A percentile compares a stretch with the other conserved stretches of the same genome.
Conservation (phyloP, 2,329 filamentous ascomycete species). For the Aspergillus puulaauensis region DNA sequence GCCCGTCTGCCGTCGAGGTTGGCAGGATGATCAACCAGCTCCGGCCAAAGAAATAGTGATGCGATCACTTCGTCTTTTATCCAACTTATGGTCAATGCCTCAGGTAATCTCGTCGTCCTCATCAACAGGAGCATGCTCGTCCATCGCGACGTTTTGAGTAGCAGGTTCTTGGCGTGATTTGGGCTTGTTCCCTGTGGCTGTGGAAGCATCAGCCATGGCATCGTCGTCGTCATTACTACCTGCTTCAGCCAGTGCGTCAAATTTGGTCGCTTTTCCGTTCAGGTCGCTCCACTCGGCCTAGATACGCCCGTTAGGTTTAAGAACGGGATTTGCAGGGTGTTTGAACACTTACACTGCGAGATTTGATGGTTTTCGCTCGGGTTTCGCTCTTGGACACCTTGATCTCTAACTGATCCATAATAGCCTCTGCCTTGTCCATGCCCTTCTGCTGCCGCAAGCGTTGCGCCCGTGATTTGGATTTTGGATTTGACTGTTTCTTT, state of each 20-base stretch:
- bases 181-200: conserved; percentile 21
- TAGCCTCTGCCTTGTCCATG: conserved; percentile 55
- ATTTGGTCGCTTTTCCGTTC: conserved; percentile 33
- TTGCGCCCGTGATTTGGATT: conserved; percentile 54
- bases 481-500: conserved; percentile 50
- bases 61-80: conserved; percentile 14
- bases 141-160: conserved; percentile 20
- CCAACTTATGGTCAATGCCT: conserved; percentile 18
- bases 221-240: conserved; percentile 49
- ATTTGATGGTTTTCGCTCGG: conserved; percentile 50
- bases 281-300: conserved; percentile 44
- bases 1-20: conserved; percentile 72
- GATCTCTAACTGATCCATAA: conserved; percentile 55
- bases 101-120: conserved; percentile 47
- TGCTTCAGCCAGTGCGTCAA: conserved; percentile 35
- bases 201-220: conserved; percentile 32
- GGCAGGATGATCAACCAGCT: conserved; percentile 69
- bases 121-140: conserved; percentile 30
- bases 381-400: conserved; percentile 55
- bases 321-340: not conserved
- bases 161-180: conserved; percentile 13
- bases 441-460: conserved; percentile 54
- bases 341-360: conserved; percentile 41
- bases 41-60: conserved; percentile 42
- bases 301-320: conserved; percentile 17